A percentile compares a stretch with the other conserved stretches of the same genome.
phyloP scores from a whole-genome alignment of 2,329 filamentous ascomycete species.

The Colletotrichum cordylinicola region DNA sequence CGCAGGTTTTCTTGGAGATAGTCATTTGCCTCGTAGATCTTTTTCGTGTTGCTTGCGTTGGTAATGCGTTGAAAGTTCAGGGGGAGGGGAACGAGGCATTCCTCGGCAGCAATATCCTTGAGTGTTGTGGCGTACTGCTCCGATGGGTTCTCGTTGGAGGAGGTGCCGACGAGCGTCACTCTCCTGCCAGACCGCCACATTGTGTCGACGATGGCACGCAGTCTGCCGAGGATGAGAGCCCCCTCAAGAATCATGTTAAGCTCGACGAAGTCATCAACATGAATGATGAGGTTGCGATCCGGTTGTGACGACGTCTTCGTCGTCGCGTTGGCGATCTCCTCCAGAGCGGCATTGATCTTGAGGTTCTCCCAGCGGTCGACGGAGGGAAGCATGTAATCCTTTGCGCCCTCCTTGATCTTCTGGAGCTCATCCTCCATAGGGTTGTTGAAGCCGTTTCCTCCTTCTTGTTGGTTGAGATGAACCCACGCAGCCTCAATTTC shows the following conservation, averaged over 20 bases:
- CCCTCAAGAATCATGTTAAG: slow-evolving; percentile 74
- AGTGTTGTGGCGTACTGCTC: slow-evolving; percentile 46
- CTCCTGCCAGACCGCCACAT: slow-evolving; percentile 74
- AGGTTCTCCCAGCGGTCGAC: slow-evolving; percentile 66
- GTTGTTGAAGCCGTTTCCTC: slow-evolving; percentile 27
- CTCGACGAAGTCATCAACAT: slow-evolving; percentile 82
- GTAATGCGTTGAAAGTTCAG: slow-evolving; percentile 26
- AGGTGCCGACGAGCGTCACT: slow-evolving; percentile 82
- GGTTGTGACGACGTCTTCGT: not conserved
- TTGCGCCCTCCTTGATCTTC: slow-evolving; percentile 42
- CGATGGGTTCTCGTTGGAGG: slow-evolving; percentile 58
- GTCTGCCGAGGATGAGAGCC: slow-evolving; percentile 68
- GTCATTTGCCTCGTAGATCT: slow-evolving; percentile 35
- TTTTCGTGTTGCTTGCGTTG: slow-evolving; percentile 17
- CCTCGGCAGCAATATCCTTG: slow-evolving; percentile 43
- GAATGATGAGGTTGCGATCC: slow-evolving; percentile 69
- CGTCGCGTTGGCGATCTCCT: slow-evolving; percentile 47
- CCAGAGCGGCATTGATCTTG: slow-evolving; percentile 63
- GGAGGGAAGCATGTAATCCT: slow-evolving; percentile 32
- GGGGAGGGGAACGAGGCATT: slow-evolving; percentile 41
- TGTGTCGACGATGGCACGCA: slow-evolving; percentile 75
- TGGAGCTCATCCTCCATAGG: slow-evolving; percentile 49
- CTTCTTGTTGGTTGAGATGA: slow-evolving; percentile 25
- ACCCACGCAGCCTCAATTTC: slow-evolving; percentile 31
- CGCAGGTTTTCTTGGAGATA: slow-evolving; percentile 49